These are phyloP conservation scores for Malassezia sp. DNA, from an alignment of 1,284 basidiomycete genomes.

Conservation along the genomic window DNA sequence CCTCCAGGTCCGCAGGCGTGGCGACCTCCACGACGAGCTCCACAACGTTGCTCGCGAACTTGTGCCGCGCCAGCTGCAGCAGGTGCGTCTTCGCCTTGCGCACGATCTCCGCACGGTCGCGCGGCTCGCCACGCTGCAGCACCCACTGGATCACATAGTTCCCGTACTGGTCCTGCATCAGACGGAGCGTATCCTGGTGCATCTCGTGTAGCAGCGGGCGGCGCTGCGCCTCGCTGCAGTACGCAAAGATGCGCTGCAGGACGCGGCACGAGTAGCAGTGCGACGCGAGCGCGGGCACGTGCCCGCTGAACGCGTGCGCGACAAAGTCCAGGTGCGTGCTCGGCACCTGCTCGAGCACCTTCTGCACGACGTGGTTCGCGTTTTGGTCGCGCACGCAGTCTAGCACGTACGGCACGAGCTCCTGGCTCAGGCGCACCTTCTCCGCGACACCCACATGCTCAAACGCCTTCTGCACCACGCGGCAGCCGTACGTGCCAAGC, in stretches of 20 bases:
- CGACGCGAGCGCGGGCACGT: constrained; percentile 70
- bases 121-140: constrained; percentile 62
- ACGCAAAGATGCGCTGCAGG: constrained; percentile 81
- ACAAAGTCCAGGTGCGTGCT: constrained; percentile 68
- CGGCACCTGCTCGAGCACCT: constrained; percentile 48
- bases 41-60: constrained; percentile 93
- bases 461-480: constrained; percentile 53
- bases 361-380: constrained; percentile 74
- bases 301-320: constrained; percentile 60
- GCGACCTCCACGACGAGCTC: constrained; percentile 75
- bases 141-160: constrained; percentile 95
- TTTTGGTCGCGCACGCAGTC: constrained; percentile 84
- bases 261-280: constrained; percentile 94
- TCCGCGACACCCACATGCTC: constrained; percentile 49
- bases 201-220: constrained; percentile 72
- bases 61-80: constrained; percentile 58
- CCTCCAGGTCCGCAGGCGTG: constrained; percentile 55
- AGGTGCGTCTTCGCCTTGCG: constrained; percentile 66
- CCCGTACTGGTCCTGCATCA: constrained; percentile 49
- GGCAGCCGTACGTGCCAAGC: constrained; percentile 87
- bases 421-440: constrained; percentile 47
- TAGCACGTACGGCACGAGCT: constrained; percentile 70
- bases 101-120: constrained; percentile 63
- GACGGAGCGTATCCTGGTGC: constrained; percentile 54
- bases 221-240: constrained; percentile 52